Conservation (phyloP, 768 basidiomycete genomes). For the Tephrocybe rancida region DNA sequence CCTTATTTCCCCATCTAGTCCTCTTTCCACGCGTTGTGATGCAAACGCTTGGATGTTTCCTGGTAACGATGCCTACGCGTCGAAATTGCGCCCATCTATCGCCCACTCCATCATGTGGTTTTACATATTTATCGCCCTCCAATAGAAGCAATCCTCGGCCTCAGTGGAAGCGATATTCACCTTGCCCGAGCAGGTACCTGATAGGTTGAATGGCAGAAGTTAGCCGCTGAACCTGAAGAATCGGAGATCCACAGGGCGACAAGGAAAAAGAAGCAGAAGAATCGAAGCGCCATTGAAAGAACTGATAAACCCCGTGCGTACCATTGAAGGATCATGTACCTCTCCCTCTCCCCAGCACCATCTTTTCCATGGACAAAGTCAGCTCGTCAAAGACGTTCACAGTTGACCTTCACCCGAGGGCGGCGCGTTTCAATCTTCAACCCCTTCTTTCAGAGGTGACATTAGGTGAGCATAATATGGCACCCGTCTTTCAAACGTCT, state of each 20-base stretch:
- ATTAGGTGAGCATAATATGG: constrained; percentile 18
- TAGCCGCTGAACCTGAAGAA: not conserved
- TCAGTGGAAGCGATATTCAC: too few species aligned
- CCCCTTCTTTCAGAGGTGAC: constrained; percentile 24
- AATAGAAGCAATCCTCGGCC: too few species aligned
- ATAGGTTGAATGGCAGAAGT: not conserved
- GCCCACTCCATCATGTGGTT: not conserved
- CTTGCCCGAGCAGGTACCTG: constrained; percentile 1
- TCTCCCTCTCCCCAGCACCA: not conserved
- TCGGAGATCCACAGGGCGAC: constrained; percentile 2
- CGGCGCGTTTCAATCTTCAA: constrained; percentile 23
- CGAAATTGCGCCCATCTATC: not conserved
- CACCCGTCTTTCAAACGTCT: constrained; percentile 1
- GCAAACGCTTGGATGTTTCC: not conserved
- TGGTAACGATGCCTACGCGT: constrained; percentile 13
- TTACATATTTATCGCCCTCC: too few species aligned
- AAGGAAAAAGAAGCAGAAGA: not conserved
- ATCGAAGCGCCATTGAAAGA: not conserved
- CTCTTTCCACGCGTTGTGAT: not conserved
- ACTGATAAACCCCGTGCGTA: constrained; percentile 1
- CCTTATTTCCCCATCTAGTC: not conserved
- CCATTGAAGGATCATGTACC: not conserved
- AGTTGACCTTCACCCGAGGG: constrained; percentile 21
- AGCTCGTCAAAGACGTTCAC: constrained; percentile 15
- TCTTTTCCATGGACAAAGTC: constrained; percentile 3